A percentile compares a stretch with the other conserved stretches of the same genome.
Evolutionary conservation across 2,329 filamentous ascomycete genomes (phyloP).

Genomic region (Blumeria hordei): DNA sequence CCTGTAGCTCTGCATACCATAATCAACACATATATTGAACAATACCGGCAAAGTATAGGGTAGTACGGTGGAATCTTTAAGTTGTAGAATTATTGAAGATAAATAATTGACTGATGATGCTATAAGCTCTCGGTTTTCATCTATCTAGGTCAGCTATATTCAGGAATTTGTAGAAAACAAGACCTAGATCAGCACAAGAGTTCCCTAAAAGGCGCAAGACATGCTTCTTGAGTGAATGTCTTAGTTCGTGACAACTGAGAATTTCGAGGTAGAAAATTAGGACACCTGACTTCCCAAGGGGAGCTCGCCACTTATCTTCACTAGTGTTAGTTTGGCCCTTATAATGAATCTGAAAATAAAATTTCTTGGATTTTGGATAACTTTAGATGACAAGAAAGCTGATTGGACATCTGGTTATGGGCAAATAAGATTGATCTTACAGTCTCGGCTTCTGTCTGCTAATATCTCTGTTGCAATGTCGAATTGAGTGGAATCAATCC

Average conservation of each 20-base stretch:
- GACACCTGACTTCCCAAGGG: conserved; percentile 32
- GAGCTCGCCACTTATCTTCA: conserved; percentile 29
- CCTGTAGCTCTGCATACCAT: conserved; percentile 21
- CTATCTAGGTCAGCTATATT: conserved; percentile 14
- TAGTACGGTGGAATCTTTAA: conserved; percentile 22
- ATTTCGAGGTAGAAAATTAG: conserved; percentile 29
- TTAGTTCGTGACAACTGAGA: conserved; percentile 18
- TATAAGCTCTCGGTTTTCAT: conserved; percentile 33
- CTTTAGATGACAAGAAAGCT: background rate
- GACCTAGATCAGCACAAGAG: conserved; percentile 35
- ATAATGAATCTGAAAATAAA: background rate
- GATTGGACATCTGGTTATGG: background rate
- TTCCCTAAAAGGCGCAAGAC: conserved; percentile 34
- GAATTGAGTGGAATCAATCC: conserved; percentile 19
- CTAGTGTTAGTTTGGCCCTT: conserved; percentile 4
- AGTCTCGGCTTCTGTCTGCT: conserved; percentile 29
- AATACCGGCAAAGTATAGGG: conserved; percentile 33
- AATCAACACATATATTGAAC: conserved; percentile 38
- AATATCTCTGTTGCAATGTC: conserved; percentile 25
- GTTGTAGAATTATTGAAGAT: conserved; percentile 22
- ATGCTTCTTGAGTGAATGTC: conserved; percentile 25
- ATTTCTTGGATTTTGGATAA: no score
- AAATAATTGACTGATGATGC: conserved; percentile 23
- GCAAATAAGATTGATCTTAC: conserved; percentile 17
- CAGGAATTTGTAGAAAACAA: conserved; percentile 1